Evolutionary conservation across 2,329 filamentous ascomycete species (phyloP), one percentile per base, ranked within the genome.

Genomic region (Rutstroemia sp.): DNA sequence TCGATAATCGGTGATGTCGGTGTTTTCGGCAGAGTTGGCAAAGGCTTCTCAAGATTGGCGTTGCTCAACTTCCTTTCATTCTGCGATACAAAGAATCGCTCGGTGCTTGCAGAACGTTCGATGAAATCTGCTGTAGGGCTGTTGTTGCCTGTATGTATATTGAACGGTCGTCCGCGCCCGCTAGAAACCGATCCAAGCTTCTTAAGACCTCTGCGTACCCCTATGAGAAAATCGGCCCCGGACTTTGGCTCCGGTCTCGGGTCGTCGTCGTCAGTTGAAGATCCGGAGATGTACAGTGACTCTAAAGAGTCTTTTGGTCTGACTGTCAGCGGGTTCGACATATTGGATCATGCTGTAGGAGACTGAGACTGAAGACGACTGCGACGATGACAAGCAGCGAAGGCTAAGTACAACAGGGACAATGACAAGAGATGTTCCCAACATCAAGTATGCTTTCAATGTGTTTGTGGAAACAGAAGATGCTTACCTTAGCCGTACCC

Each of bases 281-380:
- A 55, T 38, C 61, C 64, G 53, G 63, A 63, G 38, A 61, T 64
- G 46, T 55, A 55, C 17, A 55, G 34, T 50, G 63, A 64, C 54
- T 67, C 65, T 60, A 62, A 56, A 55, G 64, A 63, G 60, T 61
- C 66, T 66, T 58, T 39, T 54, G 65, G 62, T 57, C 61, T 60
- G 57, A 63, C 60, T 57, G 63, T 68, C 57, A 68, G 65, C 63
- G 65, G 62, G 53, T 68, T 61, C 60, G 65, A 54, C 66, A 68
- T 69, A 57, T 57, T 64, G 54, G 62, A 51, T 64, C 65, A 67
- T 67, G 58, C 62, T 64, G 53, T 47, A 51, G 44, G 58, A 56
- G 55, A 56, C 23, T 23, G 58, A 56, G 55, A 56, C 23, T 23
- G 23, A 55, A 36, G 48, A 46, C 45, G 47, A 47, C 42, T 46